Percentiles rank a stretch among this genome's conserved stretches.
phyloP scores from a whole-genome alignment of 2,329 filamentous ascomycete species.

The Thielaviopsis populi region DNA sequence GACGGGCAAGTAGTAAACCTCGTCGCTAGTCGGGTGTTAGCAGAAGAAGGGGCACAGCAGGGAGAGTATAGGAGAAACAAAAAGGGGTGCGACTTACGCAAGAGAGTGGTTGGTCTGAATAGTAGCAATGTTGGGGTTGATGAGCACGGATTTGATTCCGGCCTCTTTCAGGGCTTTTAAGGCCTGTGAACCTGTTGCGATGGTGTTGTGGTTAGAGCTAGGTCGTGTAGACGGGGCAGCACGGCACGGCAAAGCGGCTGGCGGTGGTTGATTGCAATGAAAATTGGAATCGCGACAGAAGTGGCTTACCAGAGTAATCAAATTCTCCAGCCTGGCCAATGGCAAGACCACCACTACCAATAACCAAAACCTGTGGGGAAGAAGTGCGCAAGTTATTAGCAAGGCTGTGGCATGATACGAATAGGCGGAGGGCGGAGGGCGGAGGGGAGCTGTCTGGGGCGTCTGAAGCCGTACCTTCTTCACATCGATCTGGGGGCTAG shows the following conservation, averaged over 20 bases:
- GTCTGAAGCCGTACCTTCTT: conserved; percentile 49
- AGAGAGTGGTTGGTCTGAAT: conserved; percentile 96
- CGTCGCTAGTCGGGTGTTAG: conserved; percentile 38
- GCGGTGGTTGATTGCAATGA: too few relatives aligned
- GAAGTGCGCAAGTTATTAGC: neutral
- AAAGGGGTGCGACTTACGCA: conserved; percentile 29
- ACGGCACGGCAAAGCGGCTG: too few relatives aligned
- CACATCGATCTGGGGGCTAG: conserved; percentile 66
- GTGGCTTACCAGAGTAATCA: conserved; percentile 78
- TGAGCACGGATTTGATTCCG: conserved; percentile 76
- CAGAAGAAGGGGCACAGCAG: neutral
- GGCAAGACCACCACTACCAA: conserved; percentile 85
- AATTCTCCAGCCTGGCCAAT: conserved; percentile 98
- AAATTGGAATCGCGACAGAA: neutral
- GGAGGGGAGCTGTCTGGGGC: neutral
- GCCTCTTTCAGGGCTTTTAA: conserved; percentile 95
- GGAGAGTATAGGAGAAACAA: neutral
- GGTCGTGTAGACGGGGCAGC: too few relatives aligned
- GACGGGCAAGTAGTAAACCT: conserved; percentile 96
- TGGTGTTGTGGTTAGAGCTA: conserved; percentile 16
- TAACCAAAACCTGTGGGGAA: conserved; percentile 53
- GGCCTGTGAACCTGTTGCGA: conserved; percentile 65
- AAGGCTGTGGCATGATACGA: neutral
- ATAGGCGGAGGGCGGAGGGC: neutral
- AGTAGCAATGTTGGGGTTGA: conserved; percentile 97